Evolutionary conservation across 1,284 basidiomycete species (phyloP).

Genomic region (Peniophora sp.): DNA sequence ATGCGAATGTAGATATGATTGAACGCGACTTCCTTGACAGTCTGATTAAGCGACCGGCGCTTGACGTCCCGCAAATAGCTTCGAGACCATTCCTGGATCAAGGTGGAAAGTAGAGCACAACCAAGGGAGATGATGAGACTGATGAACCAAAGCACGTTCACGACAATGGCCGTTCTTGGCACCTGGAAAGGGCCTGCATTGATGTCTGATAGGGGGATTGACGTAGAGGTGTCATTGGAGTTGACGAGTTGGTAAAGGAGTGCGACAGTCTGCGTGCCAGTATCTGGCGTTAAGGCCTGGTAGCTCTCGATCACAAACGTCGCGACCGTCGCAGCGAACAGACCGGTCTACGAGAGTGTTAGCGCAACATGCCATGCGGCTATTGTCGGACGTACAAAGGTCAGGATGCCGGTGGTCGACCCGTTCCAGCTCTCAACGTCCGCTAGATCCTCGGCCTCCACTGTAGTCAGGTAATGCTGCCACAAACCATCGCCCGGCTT

Average conservation of each 20-base stretch:
- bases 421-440: no score
- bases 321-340: conserved; percentile 38
- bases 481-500: no score
- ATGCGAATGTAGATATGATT: not conserved
- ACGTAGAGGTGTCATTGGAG: not conserved
- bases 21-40: not conserved
- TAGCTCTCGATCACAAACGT: conserved; percentile 37
- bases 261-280: conserved; percentile 19
- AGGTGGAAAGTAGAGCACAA: not conserved
- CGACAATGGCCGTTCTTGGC: not conserved
- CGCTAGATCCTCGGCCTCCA: no score
- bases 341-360: conserved; percentile 19
- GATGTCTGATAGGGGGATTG: not conserved
- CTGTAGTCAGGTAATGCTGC: no score
- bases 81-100: not conserved
- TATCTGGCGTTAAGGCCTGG: conserved; percentile 25
- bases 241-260: conserved; percentile 15
- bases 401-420: no score
- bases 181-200: not conserved
- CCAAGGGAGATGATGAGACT: not conserved
- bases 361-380: no score
- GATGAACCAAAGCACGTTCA: not conserved
- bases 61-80: not conserved
- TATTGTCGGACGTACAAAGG: no score
- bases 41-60: no score